phyloP scores from a whole-genome alignment of 2,329 filamentous ascomycete species.

The Aspergillus ustus region DNA sequence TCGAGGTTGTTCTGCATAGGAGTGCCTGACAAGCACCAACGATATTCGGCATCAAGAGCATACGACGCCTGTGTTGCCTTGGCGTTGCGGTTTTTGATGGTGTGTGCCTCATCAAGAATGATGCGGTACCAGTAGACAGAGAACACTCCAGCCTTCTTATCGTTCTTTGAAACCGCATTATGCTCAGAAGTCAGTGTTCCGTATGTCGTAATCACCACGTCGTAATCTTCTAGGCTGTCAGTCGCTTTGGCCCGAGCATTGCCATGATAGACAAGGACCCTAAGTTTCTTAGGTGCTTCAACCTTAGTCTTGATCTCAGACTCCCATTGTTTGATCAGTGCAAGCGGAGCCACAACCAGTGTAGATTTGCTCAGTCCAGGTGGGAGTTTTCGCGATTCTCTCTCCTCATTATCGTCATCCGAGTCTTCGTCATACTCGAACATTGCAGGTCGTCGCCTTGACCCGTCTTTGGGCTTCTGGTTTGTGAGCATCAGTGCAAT shows the following conservation, averaged over 20 bases:
- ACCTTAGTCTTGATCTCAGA: slow-evolving; percentile 87
- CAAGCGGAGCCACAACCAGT: slow-evolving; percentile 88
- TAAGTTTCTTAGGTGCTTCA: slow-evolving; percentile 68
- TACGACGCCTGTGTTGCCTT: slow-evolving; percentile 94
- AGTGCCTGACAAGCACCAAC: slow-evolving; percentile 95
- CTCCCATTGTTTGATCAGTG: slow-evolving; percentile 97
- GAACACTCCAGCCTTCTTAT: slow-evolving; percentile 79
- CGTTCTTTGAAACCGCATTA: slow-evolving; percentile 66
- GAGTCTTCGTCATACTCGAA: slow-evolving; percentile 57
- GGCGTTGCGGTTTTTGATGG: slow-evolving; percentile 96
- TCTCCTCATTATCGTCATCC: slow-evolving; percentile 42
- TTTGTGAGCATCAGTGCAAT: slow-evolving; percentile 87
- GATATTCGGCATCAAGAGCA: slow-evolving; percentile 80
- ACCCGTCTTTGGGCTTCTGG: slow-evolving; percentile 64
- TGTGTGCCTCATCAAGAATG: slow-evolving; percentile 95
- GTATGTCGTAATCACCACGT: slow-evolving; percentile 97
- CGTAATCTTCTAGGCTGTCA: slow-evolving; percentile 78
- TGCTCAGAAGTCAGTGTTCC: slow-evolving; percentile 94
- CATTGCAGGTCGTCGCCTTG: slow-evolving; percentile 27
- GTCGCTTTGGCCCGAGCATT: slow-evolving; percentile 79
- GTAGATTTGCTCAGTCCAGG: slow-evolving; percentile 76
- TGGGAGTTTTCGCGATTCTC: slow-evolving; percentile 67
- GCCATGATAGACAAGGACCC: slow-evolving; percentile 90
- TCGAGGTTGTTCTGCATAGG: slow-evolving; percentile 99
- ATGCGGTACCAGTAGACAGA: slow-evolving; percentile 93